Evolutionary conservation across 2,329 filamentous ascomycete species (phyloP).

Genomic region (Monilinia polystroma): DNA sequence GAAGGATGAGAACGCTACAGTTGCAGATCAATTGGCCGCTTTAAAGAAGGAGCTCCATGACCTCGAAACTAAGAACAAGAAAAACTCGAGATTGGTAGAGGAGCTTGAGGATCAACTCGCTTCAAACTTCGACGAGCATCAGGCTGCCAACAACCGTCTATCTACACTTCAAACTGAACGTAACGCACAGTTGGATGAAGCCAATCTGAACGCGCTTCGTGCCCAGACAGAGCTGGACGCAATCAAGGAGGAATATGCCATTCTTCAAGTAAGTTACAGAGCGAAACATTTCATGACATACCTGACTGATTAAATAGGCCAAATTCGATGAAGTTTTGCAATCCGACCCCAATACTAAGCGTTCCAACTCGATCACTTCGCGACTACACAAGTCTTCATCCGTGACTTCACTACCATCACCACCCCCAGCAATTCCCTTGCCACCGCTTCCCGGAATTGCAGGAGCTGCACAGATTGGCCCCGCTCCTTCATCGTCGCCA

Average conservation of each 20-base stretch:
- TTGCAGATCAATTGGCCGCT: slow-evolving; percentile 57
- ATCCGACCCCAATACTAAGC: slow-evolving; percentile 45
- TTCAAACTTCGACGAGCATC: slow-evolving; percentile 90
- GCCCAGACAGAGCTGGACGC: slow-evolving; percentile 69
- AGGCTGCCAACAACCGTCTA: slow-evolving; percentile 78
- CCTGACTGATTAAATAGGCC: slow-evolving; percentile 45
- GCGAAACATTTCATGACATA: background rate
- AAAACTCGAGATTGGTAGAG: slow-evolving; percentile 87
- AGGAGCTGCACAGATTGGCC: slow-evolving; percentile 47
- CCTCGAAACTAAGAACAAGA: slow-evolving; percentile 71
- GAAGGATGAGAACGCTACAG: slow-evolving; percentile 47
- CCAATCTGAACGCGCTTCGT: slow-evolving; percentile 60
- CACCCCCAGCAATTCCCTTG: slow-evolving; percentile 92
- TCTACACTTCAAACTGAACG: slow-evolving; percentile 78
- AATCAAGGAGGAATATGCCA: slow-evolving; percentile 66
- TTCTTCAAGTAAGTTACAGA: slow-evolving; percentile 56
- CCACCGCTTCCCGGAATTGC: slow-evolving; percentile 74
- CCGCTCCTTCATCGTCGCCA: slow-evolving; percentile 41
- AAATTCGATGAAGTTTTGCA: slow-evolving; percentile 56
- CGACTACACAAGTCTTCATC: slow-evolving; percentile 77
- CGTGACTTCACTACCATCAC: slow-evolving; percentile 81
- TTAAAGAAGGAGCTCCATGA: slow-evolving; percentile 66
- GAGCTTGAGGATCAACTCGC: slow-evolving; percentile 96
- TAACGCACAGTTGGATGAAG: slow-evolving; percentile 74
- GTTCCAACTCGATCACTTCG: slow-evolving; percentile 53